Evolutionary conservation across 2,329 filamentous ascomycete genomes (phyloP).

Genomic region (Fusarium guadeloupense): DNA sequence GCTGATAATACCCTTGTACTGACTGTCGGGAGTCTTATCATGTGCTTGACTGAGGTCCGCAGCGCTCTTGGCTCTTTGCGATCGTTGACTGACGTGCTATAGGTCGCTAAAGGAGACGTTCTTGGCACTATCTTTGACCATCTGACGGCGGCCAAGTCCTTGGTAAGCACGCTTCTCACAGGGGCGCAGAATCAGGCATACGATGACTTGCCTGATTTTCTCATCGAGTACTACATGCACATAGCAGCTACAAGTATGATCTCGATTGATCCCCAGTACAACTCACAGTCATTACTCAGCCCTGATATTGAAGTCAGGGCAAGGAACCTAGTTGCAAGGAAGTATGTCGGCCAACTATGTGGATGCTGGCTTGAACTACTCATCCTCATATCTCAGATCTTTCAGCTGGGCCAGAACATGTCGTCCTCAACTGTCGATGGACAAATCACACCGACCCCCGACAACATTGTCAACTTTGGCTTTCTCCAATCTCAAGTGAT

Average conservation of each 20-base stretch:
- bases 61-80: too few species aligned
- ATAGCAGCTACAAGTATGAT: conserved; percentile 59
- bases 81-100: conserved; percentile 7
- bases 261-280: conserved; percentile 50
- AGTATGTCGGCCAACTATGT: conserved; percentile 51
- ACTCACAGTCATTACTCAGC: conserved; percentile 45
- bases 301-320: conserved; percentile 46
- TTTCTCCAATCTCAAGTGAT: conserved; percentile 54
- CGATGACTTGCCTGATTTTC: conserved; percentile 54
- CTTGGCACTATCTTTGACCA: conserved; percentile 58
- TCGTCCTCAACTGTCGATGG: conserved; percentile 46
- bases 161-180: conserved; percentile 51
- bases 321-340: conserved; percentile 41
- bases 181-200: conserved; percentile 46
- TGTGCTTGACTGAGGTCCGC: conserved; percentile 58
- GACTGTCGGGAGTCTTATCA: conserved; percentile 55
- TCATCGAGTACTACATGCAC: conserved; percentile 60
- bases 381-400: conserved; percentile 51
- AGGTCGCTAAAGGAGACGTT: conserved; percentile 55
- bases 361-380: conserved; percentile 53
- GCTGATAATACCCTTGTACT: conserved; percentile 51
- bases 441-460: conserved; percentile 46
- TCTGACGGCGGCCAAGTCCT: conserved; percentile 54
- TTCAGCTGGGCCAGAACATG: conserved; percentile 55
- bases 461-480: conserved; percentile 56